phyloP scores from a whole-genome alignment of 805 yeast species.

The Metschnikowia gelsemii region DNA sequence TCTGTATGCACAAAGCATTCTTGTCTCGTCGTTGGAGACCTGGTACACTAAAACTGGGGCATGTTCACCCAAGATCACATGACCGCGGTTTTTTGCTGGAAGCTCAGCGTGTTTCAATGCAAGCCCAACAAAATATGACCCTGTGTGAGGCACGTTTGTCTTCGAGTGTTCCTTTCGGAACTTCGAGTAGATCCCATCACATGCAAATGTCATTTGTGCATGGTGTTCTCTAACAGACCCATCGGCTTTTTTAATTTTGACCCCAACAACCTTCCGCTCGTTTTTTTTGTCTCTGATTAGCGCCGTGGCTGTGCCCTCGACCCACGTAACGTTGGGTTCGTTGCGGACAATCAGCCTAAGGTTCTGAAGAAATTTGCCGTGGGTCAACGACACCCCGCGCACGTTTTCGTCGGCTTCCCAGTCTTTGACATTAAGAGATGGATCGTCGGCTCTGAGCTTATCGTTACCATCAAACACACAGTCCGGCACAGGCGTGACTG shows the following conservation, averaged over 20 bases:
- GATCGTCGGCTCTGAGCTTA: slow-evolving; percentile 46
- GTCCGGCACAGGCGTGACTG: slow-evolving; percentile 50
- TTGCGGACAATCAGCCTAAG: slow-evolving; percentile 65
- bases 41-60: slow-evolving; percentile 90
- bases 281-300: slow-evolving; percentile 54
- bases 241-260: slow-evolving; percentile 53
- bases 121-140: slow-evolving; percentile 86
- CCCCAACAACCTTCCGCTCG: slow-evolving; percentile 64
- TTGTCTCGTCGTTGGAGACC: slow-evolving; percentile 75
- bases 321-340: slow-evolving; percentile 71
- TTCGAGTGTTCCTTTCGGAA: slow-evolving; percentile 72
- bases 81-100: slow-evolving; percentile 79
- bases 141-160: slow-evolving; percentile 63
- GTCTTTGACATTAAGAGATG: slow-evolving; percentile 42
- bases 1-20: slow-evolving; percentile 86
- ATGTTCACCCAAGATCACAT: slow-evolving; percentile 82
- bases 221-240: slow-evolving; percentile 33
- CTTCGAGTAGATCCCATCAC: slow-evolving; percentile 94
- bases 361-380: slow-evolving; percentile 81
- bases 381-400: slow-evolving; percentile 86
- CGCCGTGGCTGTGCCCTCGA: slow-evolving; percentile 81
- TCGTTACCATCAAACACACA: slow-evolving; percentile 61
- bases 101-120: slow-evolving; percentile 70
- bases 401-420: slow-evolving; percentile 61
- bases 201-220: slow-evolving; percentile 69